Conservation (phyloP, 179 eudicot species). For the Beta lomatogona region DNA sequence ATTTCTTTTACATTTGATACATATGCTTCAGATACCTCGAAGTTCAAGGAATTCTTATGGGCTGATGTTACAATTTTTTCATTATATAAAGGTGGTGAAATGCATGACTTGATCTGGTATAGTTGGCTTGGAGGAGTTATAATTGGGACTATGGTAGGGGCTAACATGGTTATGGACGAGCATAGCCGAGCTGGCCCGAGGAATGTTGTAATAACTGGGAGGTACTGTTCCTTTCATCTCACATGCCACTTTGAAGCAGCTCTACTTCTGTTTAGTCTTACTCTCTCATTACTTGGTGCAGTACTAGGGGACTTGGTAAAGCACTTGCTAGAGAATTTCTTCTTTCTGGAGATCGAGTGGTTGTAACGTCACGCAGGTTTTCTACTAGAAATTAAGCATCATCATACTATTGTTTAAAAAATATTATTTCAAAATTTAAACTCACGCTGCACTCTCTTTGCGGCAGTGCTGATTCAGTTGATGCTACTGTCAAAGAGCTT, state of each 20-base stretch:
- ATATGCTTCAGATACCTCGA: background rate
- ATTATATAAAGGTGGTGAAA: slow-evolving; percentile 69
- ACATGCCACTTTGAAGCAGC: too few relatives aligned
- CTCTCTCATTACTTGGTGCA: slow-evolving; percentile 38
- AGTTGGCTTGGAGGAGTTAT: slow-evolving; percentile 99
- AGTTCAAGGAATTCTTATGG: background rate
- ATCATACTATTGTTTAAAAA: background rate
- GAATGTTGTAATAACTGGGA: slow-evolving; percentile 96
- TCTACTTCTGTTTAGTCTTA: background rate
- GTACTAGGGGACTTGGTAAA: slow-evolving; percentile 97
- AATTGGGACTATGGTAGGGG: slow-evolving; percentile 96
- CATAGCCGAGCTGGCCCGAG: slow-evolving; percentile 95
- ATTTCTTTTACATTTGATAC: background rate
- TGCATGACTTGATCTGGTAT: slow-evolving; percentile 94
- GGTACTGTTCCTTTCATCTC: slow-evolving; percentile 40
- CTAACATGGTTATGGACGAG: slow-evolving; percentile 93
- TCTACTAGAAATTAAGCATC: slow-evolving; percentile 13
- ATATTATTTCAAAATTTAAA: background rate
- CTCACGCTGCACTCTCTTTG: slow-evolving; percentile 33
- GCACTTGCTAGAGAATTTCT: slow-evolving; percentile 97
- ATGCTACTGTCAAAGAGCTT: slow-evolving; percentile 77
- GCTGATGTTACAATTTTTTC: background rate
- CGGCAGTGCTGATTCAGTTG: slow-evolving; percentile 81
- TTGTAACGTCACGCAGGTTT: slow-evolving; percentile 94
- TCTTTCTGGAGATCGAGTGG: slow-evolving; percentile 95